A percentile compares a stretch with the other conserved stretches of the same genome.
These are phyloP conservation scores for Penicillium nucicola DNA, from an alignment of 495 filamentous ascomycete genomes.

Conservation along the genomic window DNA sequence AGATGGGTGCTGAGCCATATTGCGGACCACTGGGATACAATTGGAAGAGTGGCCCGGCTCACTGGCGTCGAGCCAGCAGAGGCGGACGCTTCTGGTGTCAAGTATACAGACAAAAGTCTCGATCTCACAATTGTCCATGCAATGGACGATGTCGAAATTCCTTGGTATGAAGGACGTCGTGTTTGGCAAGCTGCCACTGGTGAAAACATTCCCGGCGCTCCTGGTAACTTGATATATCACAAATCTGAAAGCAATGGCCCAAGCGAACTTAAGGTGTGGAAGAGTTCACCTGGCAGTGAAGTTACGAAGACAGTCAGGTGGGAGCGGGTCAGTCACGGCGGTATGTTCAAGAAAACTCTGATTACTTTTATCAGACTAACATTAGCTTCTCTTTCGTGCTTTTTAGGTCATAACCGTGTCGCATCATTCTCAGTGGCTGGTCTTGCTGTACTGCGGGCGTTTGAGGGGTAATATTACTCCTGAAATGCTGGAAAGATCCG, in stretches of 20 bases:
- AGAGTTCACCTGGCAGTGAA: conserved; percentile 26
- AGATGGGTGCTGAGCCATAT: conserved; percentile 46
- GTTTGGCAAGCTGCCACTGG: conserved; percentile 48
- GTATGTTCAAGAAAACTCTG: conserved; percentile 25
- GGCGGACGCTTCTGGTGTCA: conserved; percentile 15
- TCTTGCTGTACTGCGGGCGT: no score
- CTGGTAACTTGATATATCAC: conserved; percentile 45
- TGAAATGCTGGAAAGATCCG: no score
- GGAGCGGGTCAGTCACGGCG: conserved; percentile 46
- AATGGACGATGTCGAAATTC: conserved; percentile 72
- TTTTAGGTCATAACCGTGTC: conserved; percentile 47
- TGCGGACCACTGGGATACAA: conserved; percentile 56
- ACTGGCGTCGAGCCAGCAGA: conserved; percentile 28
- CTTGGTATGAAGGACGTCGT: conserved; percentile 52
- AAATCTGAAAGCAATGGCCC: conserved; percentile 27
- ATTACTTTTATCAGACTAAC: conserved; percentile 2
- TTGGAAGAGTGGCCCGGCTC: conserved; percentile 43
- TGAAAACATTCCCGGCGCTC: conserved; percentile 47
- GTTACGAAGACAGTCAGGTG: conserved; percentile 47
- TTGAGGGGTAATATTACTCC: no score
- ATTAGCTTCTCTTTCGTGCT: background rate
- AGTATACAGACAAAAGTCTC: conserved; percentile 48
- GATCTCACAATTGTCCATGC: conserved; percentile 75
- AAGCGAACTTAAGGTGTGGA: conserved; percentile 36
- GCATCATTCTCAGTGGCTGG: no score